Percentiles rank a stretch among this genome's conserved stretches.
These are phyloP conservation scores for Pseudocercospora musae DNA, from an alignment of 2,329 filamentous ascomycete species.

Conservation along the genomic window DNA sequence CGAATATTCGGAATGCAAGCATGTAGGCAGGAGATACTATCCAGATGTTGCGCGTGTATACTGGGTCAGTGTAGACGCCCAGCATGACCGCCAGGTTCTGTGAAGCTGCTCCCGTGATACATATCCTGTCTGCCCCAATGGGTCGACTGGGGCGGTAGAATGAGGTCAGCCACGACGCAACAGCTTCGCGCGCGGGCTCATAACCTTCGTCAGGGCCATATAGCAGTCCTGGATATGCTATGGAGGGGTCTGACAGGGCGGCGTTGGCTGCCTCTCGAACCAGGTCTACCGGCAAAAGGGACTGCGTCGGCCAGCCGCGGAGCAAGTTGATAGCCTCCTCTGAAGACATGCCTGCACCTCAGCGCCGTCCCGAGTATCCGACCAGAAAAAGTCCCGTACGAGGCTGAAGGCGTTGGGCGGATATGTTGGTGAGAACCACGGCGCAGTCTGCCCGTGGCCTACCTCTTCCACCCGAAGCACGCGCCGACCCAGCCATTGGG, in stretches of 20 bases:
- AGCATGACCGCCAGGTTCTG: conserved; percentile 77
- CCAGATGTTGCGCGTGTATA: conserved; percentile 72
- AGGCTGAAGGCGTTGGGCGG: conserved; percentile 7
- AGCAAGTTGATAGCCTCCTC: conserved; percentile 57
- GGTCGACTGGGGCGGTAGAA: conserved; percentile 53
- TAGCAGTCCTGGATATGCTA: conserved; percentile 63
- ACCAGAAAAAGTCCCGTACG: conserved; percentile 13
- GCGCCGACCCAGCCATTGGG: background rate
- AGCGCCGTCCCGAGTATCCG: background rate
- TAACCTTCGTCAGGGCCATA: conserved; percentile 80
- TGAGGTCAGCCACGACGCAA: conserved; percentile 67
- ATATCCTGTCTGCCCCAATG: conserved; percentile 60
- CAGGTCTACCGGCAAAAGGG: conserved; percentile 63
- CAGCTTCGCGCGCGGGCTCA: conserved; percentile 61
- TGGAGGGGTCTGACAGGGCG: conserved; percentile 58
- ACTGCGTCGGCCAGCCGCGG: conserved; percentile 64
- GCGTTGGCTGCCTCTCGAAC: conserved; percentile 60
- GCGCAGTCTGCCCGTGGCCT: background rate
- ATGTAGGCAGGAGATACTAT: conserved; percentile 80
- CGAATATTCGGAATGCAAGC: conserved; percentile 79
- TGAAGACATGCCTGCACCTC: background rate
- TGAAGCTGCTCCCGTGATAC: conserved; percentile 79
- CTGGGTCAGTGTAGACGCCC: conserved; percentile 75
- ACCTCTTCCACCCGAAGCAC: background rate
- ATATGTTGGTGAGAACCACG: background rate